A percentile compares a stretch with the other conserved stretches of the same genome.
phyloP scores from a whole-genome alignment of 805 yeast genomes.

The Candida coleopterorum region DNA sequence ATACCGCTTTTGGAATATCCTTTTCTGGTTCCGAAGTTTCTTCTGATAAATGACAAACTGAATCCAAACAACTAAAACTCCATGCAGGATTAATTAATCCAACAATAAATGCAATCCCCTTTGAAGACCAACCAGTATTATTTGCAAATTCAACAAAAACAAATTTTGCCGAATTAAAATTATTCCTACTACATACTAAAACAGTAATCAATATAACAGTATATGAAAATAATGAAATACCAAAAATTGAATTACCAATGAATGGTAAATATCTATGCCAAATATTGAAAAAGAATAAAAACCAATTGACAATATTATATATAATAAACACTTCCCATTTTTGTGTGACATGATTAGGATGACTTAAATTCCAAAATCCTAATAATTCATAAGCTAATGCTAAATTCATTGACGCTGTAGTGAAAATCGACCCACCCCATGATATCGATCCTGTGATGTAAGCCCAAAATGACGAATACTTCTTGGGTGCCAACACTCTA shows the following conservation, averaged over 20 bases:
- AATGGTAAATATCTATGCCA: conserved; percentile 32
- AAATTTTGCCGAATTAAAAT: conserved; percentile 25
- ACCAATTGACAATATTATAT: conserved; percentile 31
- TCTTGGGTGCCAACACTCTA: conserved; percentile 33
- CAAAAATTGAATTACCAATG: conserved; percentile 31
- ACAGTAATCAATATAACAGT: conserved; percentile 33
- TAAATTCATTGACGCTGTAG: conserved; percentile 36
- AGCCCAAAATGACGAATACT: conserved; percentile 33
- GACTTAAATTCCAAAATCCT: conserved; percentile 33
- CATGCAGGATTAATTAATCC: conserved; percentile 37
- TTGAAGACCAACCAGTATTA: conserved; percentile 24
- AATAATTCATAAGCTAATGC: conserved; percentile 30
- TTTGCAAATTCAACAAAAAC: conserved; percentile 19
- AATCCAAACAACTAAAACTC: conserved; percentile 38
- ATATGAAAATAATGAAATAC: conserved; percentile 31
- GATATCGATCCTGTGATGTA: conserved; percentile 37
- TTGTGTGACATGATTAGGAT: conserved; percentile 29
- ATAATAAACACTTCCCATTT: conserved; percentile 35
- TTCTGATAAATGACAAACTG: conserved; percentile 40
- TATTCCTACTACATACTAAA: conserved; percentile 33
- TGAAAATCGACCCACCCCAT: conserved; percentile 41
- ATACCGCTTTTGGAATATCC: conserved; percentile 35
- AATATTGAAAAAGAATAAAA: conserved; percentile 30
- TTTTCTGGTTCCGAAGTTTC: conserved; percentile 34
- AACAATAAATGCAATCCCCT: conserved; percentile 34